These are phyloP conservation scores for Rhizopus stolonifer DNA, from an alignment of 371 early-diverging fungal species.

Conservation along the genomic window DNA sequence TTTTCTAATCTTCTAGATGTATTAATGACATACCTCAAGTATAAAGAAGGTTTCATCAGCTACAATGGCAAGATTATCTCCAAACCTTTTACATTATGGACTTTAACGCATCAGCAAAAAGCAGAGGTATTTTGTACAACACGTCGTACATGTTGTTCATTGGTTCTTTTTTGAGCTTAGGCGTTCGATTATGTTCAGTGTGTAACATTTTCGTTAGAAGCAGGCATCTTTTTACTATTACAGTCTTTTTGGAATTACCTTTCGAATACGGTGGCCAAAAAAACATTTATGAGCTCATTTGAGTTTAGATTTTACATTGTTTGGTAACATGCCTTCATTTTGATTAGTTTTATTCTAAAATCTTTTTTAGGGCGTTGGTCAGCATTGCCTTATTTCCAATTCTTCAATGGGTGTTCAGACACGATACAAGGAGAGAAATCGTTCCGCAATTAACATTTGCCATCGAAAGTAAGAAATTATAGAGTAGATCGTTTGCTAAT, in stretches of 20 bases:
- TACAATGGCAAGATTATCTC: constrained; percentile 22
- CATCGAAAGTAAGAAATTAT: constrained; percentile 29
- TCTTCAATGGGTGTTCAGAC: constrained; percentile 33
- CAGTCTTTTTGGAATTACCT: constrained; percentile 52
- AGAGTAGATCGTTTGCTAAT: background rate
- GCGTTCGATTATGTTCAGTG: constrained; percentile 37
- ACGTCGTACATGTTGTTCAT: background rate
- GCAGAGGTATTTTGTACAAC: constrained; percentile 17
- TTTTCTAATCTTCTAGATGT: constrained; percentile 20
- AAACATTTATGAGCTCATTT: constrained; percentile 40
- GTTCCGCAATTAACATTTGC: constrained; percentile 40
- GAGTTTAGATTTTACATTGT: constrained; percentile 43
- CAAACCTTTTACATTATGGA: constrained; percentile 33
- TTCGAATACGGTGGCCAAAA: constrained; percentile 35
- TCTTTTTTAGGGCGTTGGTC: constrained; percentile 23
- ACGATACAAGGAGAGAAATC: constrained; percentile 28
- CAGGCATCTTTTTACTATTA: constrained; percentile 37
- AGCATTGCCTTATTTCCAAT: constrained; percentile 40
- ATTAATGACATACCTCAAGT: constrained; percentile 37
- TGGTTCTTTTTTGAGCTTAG: constrained; percentile 11
- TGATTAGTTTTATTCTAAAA: background rate
- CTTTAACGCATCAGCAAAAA: constrained; percentile 19
- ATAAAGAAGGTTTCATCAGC: constrained; percentile 32
- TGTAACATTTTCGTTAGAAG: constrained; percentile 37
- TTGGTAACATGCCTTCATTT: no score